Percentiles rank a stretch among this genome's conserved stretches.
These are phyloP conservation scores for Blastomyces gilchristii DNA, from an alignment of 2,329 filamentous ascomycete species.

Conservation along the genomic window DNA sequence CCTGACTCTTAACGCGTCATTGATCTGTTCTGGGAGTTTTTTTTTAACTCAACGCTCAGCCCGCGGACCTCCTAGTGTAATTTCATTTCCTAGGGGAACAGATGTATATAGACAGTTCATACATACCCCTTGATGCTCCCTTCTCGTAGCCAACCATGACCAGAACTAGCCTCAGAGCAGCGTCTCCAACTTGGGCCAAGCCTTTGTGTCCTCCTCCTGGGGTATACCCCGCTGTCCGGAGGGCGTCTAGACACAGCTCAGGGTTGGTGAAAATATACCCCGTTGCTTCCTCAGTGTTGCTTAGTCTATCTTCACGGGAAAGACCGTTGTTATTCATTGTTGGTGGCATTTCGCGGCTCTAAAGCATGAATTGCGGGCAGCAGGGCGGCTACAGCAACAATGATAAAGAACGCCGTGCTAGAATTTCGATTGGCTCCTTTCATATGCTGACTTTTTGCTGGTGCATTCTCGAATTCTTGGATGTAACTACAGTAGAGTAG, in stretches of 20 bases:
- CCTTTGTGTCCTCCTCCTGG: slow-evolving; percentile 1
- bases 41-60: neutral
- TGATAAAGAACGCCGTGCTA: too few relatives aligned
- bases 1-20: too few relatives aligned
- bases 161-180: slow-evolving; percentile 7
- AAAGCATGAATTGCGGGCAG: neutral
- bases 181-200: slow-evolving; percentile 11
- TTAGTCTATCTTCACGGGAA: neutral
- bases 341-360: neutral
- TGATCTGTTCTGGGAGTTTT: neutral
- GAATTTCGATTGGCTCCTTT: too few relatives aligned
- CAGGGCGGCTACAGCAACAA: neutral
- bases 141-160: slow-evolving; percentile 1
- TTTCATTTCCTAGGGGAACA: neutral
- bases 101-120: neutral
- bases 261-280: slow-evolving; percentile 4
- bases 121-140: slow-evolving; percentile 6
- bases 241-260: neutral
- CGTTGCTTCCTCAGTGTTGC: neutral
- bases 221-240: neutral
- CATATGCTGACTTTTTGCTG: too few relatives aligned
- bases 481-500: neutral
- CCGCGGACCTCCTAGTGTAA: neutral
- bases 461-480: neutral
- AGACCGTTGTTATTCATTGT: neutral